Evolutionary conservation across 768 basidiomycete genomes (phyloP), one percentile per base, ranked within the genome.

Genomic region (Mycena sanguinolenta): DNA sequence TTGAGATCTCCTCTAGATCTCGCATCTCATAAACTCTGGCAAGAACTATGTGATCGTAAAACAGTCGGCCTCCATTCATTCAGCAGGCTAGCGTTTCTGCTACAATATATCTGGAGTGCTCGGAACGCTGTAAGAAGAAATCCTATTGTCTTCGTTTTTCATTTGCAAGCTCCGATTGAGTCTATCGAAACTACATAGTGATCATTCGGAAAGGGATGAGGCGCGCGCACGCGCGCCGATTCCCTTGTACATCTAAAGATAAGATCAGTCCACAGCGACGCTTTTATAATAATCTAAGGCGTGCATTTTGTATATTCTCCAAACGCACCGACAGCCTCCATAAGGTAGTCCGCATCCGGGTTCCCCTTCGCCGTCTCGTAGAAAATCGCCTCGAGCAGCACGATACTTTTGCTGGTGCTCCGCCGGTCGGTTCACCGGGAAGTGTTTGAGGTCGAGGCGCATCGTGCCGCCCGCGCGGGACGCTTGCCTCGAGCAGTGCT

Each of bases 381-480:
- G 72, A 90, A 88, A 49, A 97, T 92, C 10, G 95, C 95, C 67
- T 97, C 95, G 2, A 98, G 85, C 6, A 93, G 84, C 4, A 94
- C 89, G 4, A 74, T 95, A 95, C 74, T 93, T 92, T 77, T 94
- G 92, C 52, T 95, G 81, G 76, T 95, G 94, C 73, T 95, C 93
- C 0, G 91, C 86, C 0, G 95, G 94, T 16, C 94, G 86, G 65
- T 89, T 91, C 60, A 96, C n/a, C n/a, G n/a, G 86, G 80, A 94
- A 91, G 70, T 92, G 90, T 76, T 93, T 94, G 58, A 95, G 85
- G 73, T 95, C 93, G 58, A 88, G 77, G 27, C 84, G 82, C 49
- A 83, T 62, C 23, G 67, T 27, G 30, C 62, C 86, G 34, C 80
- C 82, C 34, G 78, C 75, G 13, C 84, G 80, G 7, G 81, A 77